A percentile compares a stretch with the other conserved stretches of the same genome.
Conservation (phyloP, 2,329 filamentous ascomycete species). For the Fusarium torreyae region DNA sequence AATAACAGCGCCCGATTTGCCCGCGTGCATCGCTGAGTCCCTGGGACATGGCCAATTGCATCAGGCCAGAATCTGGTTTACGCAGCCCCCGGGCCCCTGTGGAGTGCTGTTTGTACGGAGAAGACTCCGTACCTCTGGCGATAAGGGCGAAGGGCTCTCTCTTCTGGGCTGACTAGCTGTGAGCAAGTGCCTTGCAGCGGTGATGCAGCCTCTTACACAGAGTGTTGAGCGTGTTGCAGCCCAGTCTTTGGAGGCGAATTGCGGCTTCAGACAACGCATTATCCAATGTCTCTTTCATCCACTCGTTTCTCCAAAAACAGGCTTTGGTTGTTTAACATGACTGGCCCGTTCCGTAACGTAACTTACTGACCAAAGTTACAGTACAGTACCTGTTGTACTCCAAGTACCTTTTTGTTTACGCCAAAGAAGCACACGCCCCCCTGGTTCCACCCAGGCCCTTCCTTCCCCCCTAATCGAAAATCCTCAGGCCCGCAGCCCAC, state of each 20-base stretch:
- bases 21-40: conserved; percentile 40
- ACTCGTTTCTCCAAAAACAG: conserved; percentile 21
- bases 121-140: conserved; percentile 9
- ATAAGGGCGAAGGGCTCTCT: conserved; percentile 34
- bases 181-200: conserved; percentile 15
- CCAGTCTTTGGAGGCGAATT: conserved; percentile 3
- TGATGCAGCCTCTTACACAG: conserved; percentile 23
- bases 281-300: not conserved
- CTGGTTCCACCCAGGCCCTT: conserved; percentile 44
- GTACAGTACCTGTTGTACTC: conserved; percentile 17
- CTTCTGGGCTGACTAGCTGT: not conserved
- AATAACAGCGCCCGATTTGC: conserved; percentile 47
- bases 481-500: conserved; percentile 50
- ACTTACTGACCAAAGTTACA: conserved; percentile 35
- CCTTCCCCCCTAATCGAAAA: conserved; percentile 46
- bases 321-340: conserved; percentile 24
- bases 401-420: conserved; percentile 35
- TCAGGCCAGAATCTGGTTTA: conserved; percentile 51
- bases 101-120: conserved; percentile 8
- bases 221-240: not conserved
- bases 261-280: conserved; percentile 9
- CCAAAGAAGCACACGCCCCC: conserved; percentile 41
- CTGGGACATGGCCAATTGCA: conserved; percentile 46
- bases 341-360: conserved; percentile 11
- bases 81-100: conserved; percentile 34